Evolutionary conservation across 1,139 yeast species (phyloP).

Genomic region (Yamadazyma triangularis): DNA sequence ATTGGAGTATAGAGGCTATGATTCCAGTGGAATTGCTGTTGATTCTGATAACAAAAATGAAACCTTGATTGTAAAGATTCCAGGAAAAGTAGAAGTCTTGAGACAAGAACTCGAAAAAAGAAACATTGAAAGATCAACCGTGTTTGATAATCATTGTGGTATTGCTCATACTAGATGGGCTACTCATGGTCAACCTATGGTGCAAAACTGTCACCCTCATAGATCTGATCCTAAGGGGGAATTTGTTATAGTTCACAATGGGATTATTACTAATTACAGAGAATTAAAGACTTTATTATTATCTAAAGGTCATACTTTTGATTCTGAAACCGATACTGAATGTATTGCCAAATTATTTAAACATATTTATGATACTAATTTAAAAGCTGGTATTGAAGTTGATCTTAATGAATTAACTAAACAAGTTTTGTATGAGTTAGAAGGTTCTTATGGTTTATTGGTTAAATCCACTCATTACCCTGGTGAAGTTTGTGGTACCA

Average conservation of each 20-base stretch:
- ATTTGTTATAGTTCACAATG: slow-evolving; percentile 93
- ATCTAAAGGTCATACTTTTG: slow-evolving; percentile 78
- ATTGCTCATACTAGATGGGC: slow-evolving; percentile 99
- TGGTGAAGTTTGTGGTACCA: slow-evolving; percentile 92
- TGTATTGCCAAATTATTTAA: slow-evolving; percentile 94
- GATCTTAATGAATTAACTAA: slow-evolving; percentile 93
- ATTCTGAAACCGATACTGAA: slow-evolving; percentile 96
- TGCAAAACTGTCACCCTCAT: slow-evolving; percentile 92
- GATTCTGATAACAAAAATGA: slow-evolving; percentile 71
- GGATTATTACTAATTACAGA: slow-evolving; percentile 94
- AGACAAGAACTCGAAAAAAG: slow-evolving; percentile 60
- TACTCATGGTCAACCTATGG: slow-evolving; percentile 93
- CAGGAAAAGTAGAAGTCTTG: slow-evolving; percentile 86
- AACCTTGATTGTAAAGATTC: slow-evolving; percentile 65
- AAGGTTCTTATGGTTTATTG: slow-evolving; percentile 95
- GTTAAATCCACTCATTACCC: slow-evolving; percentile 92
- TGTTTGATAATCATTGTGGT: slow-evolving; percentile 85
- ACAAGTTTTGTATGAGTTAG: slow-evolving; percentile 86
- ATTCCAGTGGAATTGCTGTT: slow-evolving; percentile 93
- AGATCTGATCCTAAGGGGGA: slow-evolving; percentile 79
- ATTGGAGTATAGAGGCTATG: slow-evolving; percentile 97
- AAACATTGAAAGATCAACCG: slow-evolving; percentile 53
- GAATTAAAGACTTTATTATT: slow-evolving; percentile 79
- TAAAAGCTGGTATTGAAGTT: slow-evolving; percentile 41
- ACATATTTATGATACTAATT: slow-evolving; percentile 80